Conservation (phyloP, 164 flowering plant genomes). For the Aristolochia fimbriata region DNA sequence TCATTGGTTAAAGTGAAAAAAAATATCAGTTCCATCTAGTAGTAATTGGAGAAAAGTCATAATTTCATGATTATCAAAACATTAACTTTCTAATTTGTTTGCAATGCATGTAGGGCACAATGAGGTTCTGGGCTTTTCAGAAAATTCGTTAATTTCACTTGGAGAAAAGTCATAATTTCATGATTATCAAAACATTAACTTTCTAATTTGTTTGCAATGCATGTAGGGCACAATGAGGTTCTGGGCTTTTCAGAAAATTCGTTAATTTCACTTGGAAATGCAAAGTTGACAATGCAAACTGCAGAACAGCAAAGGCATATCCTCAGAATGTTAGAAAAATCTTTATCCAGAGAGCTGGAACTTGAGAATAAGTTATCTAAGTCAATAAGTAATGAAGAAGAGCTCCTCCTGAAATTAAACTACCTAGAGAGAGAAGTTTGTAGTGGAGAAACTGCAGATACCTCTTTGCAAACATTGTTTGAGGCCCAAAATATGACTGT, state of each 20-base stretch:
- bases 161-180: background rate
- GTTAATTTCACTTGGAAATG: constrained; percentile 16
- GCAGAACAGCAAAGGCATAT: constrained; percentile 59
- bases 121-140: constrained; percentile 17
- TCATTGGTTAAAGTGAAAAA: too few relatives aligned
- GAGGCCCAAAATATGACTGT: constrained; percentile 63
- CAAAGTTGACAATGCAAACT: constrained; percentile 46
- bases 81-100: background rate
- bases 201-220: constrained; percentile 9
- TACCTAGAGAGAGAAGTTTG: constrained; percentile 38
- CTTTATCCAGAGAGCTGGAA: constrained; percentile 78
- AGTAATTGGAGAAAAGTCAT: background rate
- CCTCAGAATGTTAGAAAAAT: constrained; percentile 81
- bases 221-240: constrained; percentile 30
- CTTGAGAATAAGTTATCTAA: constrained; percentile 66
- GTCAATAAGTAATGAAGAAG: constrained; percentile 46
- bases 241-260: constrained; percentile 20
- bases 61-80: constrained; percentile 2
- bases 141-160: constrained; percentile 15
- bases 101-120: constrained; percentile 29
- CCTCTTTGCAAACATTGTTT: constrained; percentile 33
- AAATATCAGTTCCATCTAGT: too few relatives aligned
- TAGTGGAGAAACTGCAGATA: constrained; percentile 36
- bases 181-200: background rate
- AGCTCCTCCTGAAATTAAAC: constrained; percentile 35